Conservation (phyloP, 805 yeast genomes). For the Sungouiozyma intestinalis region DNA sequence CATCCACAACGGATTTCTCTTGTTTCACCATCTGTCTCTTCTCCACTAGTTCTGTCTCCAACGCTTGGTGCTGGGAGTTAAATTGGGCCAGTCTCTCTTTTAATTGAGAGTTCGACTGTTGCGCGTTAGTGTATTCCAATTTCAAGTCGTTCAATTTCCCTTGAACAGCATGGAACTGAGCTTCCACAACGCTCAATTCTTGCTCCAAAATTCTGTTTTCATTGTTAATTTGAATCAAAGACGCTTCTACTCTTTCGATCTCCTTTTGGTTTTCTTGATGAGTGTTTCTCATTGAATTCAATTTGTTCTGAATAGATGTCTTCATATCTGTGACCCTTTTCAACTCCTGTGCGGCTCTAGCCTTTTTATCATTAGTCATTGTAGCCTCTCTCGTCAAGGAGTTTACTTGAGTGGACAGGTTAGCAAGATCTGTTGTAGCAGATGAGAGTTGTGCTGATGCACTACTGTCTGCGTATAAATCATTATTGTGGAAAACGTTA, state of each 20-base stretch:
- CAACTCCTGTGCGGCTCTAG: slow-evolving; percentile 68
- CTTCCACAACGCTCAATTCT: slow-evolving; percentile 68
- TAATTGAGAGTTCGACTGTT: slow-evolving; percentile 50
- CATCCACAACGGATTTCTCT: slow-evolving; percentile 51
- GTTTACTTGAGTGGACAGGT: slow-evolving; percentile 72
- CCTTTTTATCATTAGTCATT: slow-evolving; percentile 55
- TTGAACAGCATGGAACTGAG: slow-evolving; percentile 62
- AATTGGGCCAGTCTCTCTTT: slow-evolving; percentile 59
- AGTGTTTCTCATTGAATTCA: slow-evolving; percentile 51
- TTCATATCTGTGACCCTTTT: slow-evolving; percentile 56
- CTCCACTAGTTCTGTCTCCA: slow-evolving; percentile 45
- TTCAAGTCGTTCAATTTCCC: slow-evolving; percentile 53
- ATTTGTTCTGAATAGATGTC: slow-evolving; percentile 61
- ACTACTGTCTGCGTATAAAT: slow-evolving; percentile 48
- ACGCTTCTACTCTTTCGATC: slow-evolving; percentile 60
- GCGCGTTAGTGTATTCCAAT: slow-evolving; percentile 51
- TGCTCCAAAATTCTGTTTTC: slow-evolving; percentile 64
- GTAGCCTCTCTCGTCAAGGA: slow-evolving; percentile 70
- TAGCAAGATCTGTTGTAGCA: slow-evolving; percentile 80
- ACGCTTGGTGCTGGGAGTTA: slow-evolving; percentile 55
- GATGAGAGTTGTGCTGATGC: slow-evolving; percentile 59
- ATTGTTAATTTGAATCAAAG: slow-evolving; percentile 44
- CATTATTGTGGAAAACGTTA: slow-evolving; percentile 30
- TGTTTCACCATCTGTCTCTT: slow-evolving; percentile 47
- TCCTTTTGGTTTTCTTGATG: slow-evolving; percentile 73